Conservation (phyloP, 176 grass and related monocot genomes). For the Stipa capillata region DNA sequence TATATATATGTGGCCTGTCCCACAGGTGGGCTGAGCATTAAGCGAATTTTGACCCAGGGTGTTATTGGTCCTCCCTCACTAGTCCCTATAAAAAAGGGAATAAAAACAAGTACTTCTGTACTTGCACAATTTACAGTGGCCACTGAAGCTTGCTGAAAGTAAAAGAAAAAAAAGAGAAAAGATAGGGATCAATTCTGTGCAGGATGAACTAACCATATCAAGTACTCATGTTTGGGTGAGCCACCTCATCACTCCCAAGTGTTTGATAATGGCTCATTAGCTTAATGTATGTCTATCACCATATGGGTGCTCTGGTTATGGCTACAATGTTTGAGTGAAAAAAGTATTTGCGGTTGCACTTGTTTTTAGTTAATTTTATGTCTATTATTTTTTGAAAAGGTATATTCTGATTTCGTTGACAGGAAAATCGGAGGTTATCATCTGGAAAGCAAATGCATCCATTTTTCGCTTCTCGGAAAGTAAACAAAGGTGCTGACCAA, state of each 20-base stretch:
- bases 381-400: conserved; percentile 12
- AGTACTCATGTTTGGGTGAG: background rate
- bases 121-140: too few species aligned
- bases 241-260: background rate
- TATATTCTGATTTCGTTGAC: conserved; percentile 11
- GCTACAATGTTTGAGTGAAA: background rate
- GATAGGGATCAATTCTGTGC: too few species aligned
- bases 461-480: conserved; percentile 59
- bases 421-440: conserved; percentile 84
- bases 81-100: background rate
- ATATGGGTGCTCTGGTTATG: background rate
- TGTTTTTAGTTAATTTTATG: background rate
- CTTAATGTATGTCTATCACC: conserved; percentile 1
- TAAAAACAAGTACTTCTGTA: background rate
- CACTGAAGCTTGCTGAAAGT: too few species aligned
- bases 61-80: background rate
- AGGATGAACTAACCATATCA: background rate
- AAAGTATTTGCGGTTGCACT: background rate
- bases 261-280: background rate
- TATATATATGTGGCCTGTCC: too few species aligned
- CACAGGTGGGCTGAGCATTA: too few species aligned
- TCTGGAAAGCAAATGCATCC: conserved; percentile 81
- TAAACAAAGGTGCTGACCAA: conserved; percentile 39
- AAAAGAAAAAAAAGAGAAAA: too few species aligned
- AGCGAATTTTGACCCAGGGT: too few species aligned